These are phyloP conservation scores for Sarocladiaceae sp. DNA, from an alignment of 2,329 filamentous ascomycete genomes.

Conservation along the genomic window DNA sequence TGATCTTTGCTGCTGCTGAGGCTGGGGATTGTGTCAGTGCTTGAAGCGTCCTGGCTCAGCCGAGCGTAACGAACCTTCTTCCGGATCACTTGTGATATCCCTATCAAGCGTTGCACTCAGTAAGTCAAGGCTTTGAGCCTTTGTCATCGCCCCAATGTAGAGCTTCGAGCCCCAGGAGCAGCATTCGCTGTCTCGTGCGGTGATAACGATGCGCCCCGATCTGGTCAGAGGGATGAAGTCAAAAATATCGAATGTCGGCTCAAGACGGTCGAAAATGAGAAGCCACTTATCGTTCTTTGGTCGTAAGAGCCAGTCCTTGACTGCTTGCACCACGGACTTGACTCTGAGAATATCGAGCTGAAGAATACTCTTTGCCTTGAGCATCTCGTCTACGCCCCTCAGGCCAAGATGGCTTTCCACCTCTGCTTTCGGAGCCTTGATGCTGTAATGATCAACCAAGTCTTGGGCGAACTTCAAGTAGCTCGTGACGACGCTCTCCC, in stretches of 20 bases:
- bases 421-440: constrained; percentile 12
- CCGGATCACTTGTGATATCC: constrained; percentile 1
- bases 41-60: not conserved
- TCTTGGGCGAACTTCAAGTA: constrained; percentile 20
- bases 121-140: constrained; percentile 16
- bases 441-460: constrained; percentile 18
- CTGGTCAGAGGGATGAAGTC: constrained; percentile 21
- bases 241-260: constrained; percentile 19
- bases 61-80: constrained; percentile 13
- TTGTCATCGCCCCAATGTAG: constrained; percentile 16
- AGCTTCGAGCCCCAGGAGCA: constrained; percentile 19
- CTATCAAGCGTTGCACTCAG: constrained; percentile 13
- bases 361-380: constrained; percentile 18
- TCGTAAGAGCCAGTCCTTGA: constrained; percentile 22
- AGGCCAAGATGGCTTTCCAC: constrained; percentile 21
- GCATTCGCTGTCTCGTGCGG: constrained; percentile 17
- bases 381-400: constrained; percentile 20
- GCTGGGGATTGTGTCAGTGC: constrained; percentile 10
- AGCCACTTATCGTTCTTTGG: constrained; percentile 21
- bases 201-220: constrained; percentile 20
- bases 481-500: constrained; percentile 21
- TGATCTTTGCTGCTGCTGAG: constrained; percentile 15
- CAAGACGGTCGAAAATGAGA: constrained; percentile 20
- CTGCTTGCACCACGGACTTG: constrained; percentile 20
- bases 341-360: constrained; percentile 18